These are phyloP conservation scores for Rhizophlyctis rosea DNA, from an alignment of 192 early-diverging fungal species.

Conservation along the genomic window DNA sequence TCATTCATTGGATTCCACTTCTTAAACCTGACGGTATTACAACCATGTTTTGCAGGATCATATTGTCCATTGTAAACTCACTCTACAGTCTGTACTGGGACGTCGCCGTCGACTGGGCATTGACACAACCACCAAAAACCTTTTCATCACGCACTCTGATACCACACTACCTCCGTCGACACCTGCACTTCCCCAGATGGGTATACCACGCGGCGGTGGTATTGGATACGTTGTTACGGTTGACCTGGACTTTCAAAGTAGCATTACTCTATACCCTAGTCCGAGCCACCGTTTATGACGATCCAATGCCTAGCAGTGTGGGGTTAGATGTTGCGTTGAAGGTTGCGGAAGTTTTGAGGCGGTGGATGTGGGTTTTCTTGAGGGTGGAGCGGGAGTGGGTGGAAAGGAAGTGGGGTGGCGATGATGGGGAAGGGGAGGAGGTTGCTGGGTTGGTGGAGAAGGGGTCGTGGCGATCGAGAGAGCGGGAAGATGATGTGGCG, in stretches of 20 bases:
- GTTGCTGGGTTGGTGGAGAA: no score
- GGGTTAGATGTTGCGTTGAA: slow-evolving; percentile 75
- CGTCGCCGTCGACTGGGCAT: slow-evolving; percentile 83
- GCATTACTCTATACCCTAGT: slow-evolving; percentile 36
- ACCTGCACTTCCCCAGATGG: slow-evolving; percentile 59
- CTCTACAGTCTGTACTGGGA: slow-evolving; percentile 97
- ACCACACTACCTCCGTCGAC: slow-evolving; percentile 63
- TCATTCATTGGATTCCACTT: no score
- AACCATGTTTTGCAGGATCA: no score
- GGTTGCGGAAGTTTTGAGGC: slow-evolving; percentile 73
- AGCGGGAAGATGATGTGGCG: no score
- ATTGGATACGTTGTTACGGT: slow-evolving; percentile 76
- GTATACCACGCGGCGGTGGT: slow-evolving; percentile 80
- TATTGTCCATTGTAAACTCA: slow-evolving; percentile 78
- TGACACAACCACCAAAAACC: slow-evolving; percentile 14
- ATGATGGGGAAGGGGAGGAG: no score
- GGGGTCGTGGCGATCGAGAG: no score
- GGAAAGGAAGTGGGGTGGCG: no score
- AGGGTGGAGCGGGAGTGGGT: slow-evolving; percentile 82
- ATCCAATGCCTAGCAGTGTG: slow-evolving; percentile 26
- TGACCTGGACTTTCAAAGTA: slow-evolving; percentile 80
- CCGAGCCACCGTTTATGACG: slow-evolving; percentile 5
- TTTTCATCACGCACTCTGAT: slow-evolving; percentile 4
- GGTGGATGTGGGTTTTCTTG: slow-evolving; percentile 96
- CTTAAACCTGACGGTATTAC: no score